Evolutionary conservation across 768 basidiomycete genomes (phyloP), one percentile per base, ranked within the genome.

Genomic region (Russula earlei): DNA sequence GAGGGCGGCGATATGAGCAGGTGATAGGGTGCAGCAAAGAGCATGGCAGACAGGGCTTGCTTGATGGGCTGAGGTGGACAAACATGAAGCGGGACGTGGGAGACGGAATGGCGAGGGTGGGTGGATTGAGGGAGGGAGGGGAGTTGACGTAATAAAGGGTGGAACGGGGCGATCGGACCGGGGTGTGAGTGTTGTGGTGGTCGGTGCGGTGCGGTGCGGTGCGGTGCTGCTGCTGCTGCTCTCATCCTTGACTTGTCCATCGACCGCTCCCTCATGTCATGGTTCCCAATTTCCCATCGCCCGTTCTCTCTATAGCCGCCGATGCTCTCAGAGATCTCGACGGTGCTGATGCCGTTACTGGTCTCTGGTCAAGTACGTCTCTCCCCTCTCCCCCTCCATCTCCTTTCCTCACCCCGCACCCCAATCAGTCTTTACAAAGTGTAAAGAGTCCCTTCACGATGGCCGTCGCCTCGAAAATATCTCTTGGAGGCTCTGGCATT

Each of bases 401-500:
- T 20, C 37, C 59, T 44, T 5, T 55, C 22, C 44, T 43, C 54
- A 5, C 51, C 44, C 33, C 10, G 9, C 12, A 25, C 10, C 33
- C 22, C 12, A 29, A 45, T 52, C 52, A 90, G 91, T 93, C 7
- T 91, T 93, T 65, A 81, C 87, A 49, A 88, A 89, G 68, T 90
- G 85, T 73, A 89, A 87, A 68, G 77, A 80, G 61, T 82, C 82
- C 1, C 72, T 93, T 3, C 78, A 85, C 63, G 84, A 92, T 63
- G 91, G 91, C n/a, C 76, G 74, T 6, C 72, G 91, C 27, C 77
- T 92, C 27, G 91, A 93, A 71, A 91, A 94, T 65, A 84, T 93
- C 52, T 83, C 86, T 3, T 94, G 91, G 91, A 74, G 91, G 50
- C 72, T 93, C 8, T 88, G 88, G 85, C 80, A 85, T 66, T 78